Evolutionary conservation across 2,329 filamentous ascomycete genomes (phyloP), one percentile per base, ranked within the genome.

Genomic region (Diaporthe ampelina): DNA sequence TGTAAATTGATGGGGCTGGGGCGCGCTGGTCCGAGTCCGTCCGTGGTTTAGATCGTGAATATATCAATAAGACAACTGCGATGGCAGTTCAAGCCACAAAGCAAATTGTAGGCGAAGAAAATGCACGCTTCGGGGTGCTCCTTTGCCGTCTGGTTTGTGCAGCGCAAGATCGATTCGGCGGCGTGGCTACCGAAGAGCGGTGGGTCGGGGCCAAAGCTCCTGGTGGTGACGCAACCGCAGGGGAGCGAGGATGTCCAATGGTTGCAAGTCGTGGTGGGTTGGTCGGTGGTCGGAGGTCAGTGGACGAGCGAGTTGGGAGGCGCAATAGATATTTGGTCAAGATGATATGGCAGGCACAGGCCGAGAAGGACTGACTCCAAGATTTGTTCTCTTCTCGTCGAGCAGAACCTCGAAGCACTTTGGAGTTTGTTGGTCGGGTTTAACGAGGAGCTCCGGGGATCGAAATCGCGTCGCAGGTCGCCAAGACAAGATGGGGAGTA

Each of bases 161-260:
- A 52, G 48, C 52, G 32, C 48, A 37, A 32, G 48, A 68, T 68
- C 32, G 24, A 54, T 26, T 68, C 63, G 48, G 63, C 63, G 29
- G 45, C 63, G 63, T 68, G 21, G 32, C 32, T 68, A 26, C 26
- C 63, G 63, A 54, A 68, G 48, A 54, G 63, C 63, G 63, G 63
- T 68, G 63, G 63, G 63, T 68, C 48, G 63, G 63, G 63, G 61
- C 59, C 61, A 65, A 37, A 68, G 63, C 63, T 68, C 32, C 63
- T 50, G 26, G 40, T 68, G 48, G 45, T 68, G 63, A 68, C 63
- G 63, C 63, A 68, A 52, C 48, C 35, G 32, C 45, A 37, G 63
- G 24, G 63, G 63, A 54, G 45, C 63, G 48, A 68, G 63, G 45
- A 68, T 40, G 19, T 54, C 63, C 63, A 68, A 48, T 68, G 9